Evolutionary conservation across 164 flowering plant genomes (phyloP).

Genomic region (Dillenia suffruticosa): DNA sequence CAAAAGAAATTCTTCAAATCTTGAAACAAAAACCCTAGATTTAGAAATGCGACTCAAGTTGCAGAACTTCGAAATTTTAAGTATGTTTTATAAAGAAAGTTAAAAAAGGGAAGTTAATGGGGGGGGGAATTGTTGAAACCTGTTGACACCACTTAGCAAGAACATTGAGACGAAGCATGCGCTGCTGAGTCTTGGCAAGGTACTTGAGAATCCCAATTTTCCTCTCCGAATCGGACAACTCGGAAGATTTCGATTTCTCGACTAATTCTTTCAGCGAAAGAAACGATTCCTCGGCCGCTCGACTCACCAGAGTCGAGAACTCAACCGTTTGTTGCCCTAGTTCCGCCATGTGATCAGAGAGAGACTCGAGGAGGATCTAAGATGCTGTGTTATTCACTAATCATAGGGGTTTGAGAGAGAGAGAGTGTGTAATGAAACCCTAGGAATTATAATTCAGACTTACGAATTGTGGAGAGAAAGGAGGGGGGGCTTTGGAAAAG

Average conservation of each 20-base stretch:
- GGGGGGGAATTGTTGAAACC: conserved; percentile 27
- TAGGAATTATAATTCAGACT: too few species aligned
- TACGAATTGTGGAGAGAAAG: too few species aligned
- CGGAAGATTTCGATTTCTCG: conserved; percentile 60
- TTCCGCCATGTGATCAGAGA: conserved; percentile 54
- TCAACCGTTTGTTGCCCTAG: conserved; percentile 88
- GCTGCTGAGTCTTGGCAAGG: conserved; percentile 83
- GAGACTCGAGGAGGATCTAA: too few species aligned
- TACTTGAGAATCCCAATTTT: conserved; percentile 80
- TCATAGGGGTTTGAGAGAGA: too few species aligned
- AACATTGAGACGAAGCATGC: conserved; percentile 91
- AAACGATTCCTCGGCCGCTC: conserved; percentile 88
- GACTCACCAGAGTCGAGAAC: conserved; percentile 67
- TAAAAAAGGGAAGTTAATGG: not conserved
- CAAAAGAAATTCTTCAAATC: too few species aligned
- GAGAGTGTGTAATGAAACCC: too few species aligned
- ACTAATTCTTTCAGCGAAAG: conserved; percentile 75
- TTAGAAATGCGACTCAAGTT: too few species aligned
- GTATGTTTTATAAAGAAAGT: not conserved
- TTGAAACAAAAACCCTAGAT: too few species aligned
- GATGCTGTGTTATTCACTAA: too few species aligned
- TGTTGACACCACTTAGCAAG: conserved; percentile 97
- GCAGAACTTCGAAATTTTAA: too few species aligned
- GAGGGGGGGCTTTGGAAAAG: too few species aligned
- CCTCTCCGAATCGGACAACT: conserved; percentile 75